Base-by-base conservation (phyloP, 345 rosid species). In the Pelargonium nanum region DNA sequence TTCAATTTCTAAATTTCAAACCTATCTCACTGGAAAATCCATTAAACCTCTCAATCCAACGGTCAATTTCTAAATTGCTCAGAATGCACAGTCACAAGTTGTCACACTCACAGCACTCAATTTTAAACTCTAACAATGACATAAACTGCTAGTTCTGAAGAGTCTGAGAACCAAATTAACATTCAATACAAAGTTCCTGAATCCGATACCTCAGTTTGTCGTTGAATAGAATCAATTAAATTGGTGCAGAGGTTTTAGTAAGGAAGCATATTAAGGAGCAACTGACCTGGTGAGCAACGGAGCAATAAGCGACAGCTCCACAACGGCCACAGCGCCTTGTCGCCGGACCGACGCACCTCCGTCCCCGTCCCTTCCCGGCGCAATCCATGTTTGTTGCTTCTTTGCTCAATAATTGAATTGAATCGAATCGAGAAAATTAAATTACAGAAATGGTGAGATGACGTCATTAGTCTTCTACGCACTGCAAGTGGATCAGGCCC, bases 301-400 rank as follows among this genome's bases (percentile, higher is more conserved):
- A 89, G 81, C 98, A 89, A 67, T 92, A 92, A 22, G 80, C 73
- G 21, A 90, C 94, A 51, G 89, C 96, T 58, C 86, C 88, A 61
- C 97, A 91, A 9, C 81, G 77, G 53, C 79, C 77, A 21, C 97
- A 88, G 21, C 83, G 86, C 56, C 87, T 74, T 6, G 77, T 75
- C 16, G 91, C 76, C 0, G 80, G 86, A 50, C 91, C 96, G 22
- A 68, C 61, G 75, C 97, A 91, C 58, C 85, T 77, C 58, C 69
- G 69, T 50, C 82, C 84, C 0, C 75, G 65, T 4, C 96, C 91
- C 73, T 79, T 81, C 19, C 81, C 94, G 4, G 89, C 88, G 65
- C 97, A 91, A 71, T 88, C 96, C 96, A 87, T 90, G 44, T 32
- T 45, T 23, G 26, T 51, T 13, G 26, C 56, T 40, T 9, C 15